These are phyloP conservation scores for Theileria sp. DNA, from an alignment of 169 alveolate species.

Conservation along the genomic window DNA sequence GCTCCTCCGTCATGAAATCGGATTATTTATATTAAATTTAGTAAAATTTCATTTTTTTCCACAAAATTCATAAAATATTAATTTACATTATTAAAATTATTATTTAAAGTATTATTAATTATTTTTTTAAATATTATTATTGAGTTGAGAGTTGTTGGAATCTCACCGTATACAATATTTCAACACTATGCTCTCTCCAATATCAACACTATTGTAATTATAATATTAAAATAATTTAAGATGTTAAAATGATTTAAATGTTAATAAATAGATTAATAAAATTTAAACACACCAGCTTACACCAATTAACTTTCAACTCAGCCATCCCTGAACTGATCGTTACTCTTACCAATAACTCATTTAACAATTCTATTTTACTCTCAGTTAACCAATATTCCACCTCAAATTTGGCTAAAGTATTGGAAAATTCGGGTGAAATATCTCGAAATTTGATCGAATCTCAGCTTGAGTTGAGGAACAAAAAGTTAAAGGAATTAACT, in stretches of 20 bases:
- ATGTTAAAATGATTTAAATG: not conserved
- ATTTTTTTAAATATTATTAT: too few relatives aligned
- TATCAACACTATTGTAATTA: not conserved
- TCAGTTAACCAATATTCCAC: not conserved
- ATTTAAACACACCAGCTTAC: not conserved
- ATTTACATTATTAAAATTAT: too few relatives aligned
- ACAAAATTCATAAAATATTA: too few relatives aligned
- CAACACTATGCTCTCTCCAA: not conserved
- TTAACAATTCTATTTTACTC: not conserved
- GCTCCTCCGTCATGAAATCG: not conserved
- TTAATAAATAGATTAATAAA: too few relatives aligned
- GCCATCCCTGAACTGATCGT: not conserved
- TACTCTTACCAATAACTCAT: not conserved
- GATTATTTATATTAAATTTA: too few relatives aligned
- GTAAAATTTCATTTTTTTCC: not conserved
- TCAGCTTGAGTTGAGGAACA: not conserved
- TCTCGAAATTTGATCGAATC: not conserved
- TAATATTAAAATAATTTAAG: too few relatives aligned
- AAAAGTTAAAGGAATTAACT: conserved; percentile 17
- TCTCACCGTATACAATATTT: not conserved
- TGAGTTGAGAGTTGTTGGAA: not conserved
- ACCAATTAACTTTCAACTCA: not conserved
- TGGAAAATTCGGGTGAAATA: not conserved
- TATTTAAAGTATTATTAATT: too few relatives aligned
- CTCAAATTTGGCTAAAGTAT: not conserved